Percentiles rank a stretch among this genome's conserved stretches.
phyloP scores from a whole-genome alignment of 2,329 filamentous ascomycete genomes.

The Sordariomycetes sp. region DNA sequence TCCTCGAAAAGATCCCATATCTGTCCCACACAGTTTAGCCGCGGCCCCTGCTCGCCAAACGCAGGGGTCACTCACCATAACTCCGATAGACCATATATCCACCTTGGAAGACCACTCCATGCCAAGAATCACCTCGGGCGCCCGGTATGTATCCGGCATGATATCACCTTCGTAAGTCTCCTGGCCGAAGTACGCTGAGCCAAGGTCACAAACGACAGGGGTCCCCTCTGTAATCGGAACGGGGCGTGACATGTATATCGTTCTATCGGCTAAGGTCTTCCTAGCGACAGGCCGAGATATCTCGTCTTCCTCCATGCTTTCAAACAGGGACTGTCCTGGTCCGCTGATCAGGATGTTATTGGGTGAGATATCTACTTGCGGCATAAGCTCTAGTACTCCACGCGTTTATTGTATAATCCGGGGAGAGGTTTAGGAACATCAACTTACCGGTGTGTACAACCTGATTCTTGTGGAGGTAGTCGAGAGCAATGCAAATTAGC shows the following conservation, averaged over 20 bases:
- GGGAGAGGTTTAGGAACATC: too few species aligned
- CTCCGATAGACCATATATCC: slow-evolving; percentile 22
- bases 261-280: neutral
- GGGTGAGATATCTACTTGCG: slow-evolving; percentile 15
- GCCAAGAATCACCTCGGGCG: slow-evolving; percentile 21
- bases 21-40: slow-evolving; percentile 8
- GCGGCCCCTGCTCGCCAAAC: neutral
- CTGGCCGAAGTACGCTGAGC: slow-evolving; percentile 16
- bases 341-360: slow-evolving; percentile 16
- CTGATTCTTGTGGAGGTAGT: too few species aligned
- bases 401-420: too few species aligned
- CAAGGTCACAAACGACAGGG: slow-evolving; percentile 18
- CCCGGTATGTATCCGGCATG: slow-evolving; percentile 21
- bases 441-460: too few species aligned
- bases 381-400: too few species aligned
- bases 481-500: too few species aligned
- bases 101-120: slow-evolving; percentile 21
- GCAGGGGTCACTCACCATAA: slow-evolving; percentile 13
- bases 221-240: neutral
- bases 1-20: slow-evolving; percentile 21
- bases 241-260: neutral
- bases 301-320: neutral
- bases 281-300: neutral
- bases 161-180: slow-evolving; percentile 15
- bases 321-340: slow-evolving; percentile 8